phyloP scores from a whole-genome alignment of 108 stramenopile species.

The Cylindrotheca closterium region DNA sequence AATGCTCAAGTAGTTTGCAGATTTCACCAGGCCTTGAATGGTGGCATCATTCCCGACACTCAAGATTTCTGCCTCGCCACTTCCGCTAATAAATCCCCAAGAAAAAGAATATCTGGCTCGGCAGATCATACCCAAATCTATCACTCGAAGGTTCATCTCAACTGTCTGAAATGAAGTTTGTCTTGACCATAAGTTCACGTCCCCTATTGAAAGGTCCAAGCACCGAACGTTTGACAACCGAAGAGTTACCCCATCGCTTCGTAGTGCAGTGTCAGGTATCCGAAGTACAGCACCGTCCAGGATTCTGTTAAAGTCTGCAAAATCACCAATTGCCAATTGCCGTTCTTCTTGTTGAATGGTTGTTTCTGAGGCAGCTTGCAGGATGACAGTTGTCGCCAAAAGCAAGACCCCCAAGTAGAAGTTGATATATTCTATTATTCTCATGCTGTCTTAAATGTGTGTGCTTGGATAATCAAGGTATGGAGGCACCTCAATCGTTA shows the following conservation, averaged over 20 bases:
- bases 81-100: slow-evolving; percentile 18
- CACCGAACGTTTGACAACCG: slow-evolving; percentile 17
- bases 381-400: neutral
- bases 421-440: neutral
- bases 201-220: slow-evolving; percentile 7
- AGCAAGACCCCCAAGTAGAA: neutral
- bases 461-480: neutral
- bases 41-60: slow-evolving; percentile 8
- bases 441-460: neutral
- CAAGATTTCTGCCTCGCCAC: slow-evolving; percentile 11
- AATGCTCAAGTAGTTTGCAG: neutral
- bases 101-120: slow-evolving; percentile 19
- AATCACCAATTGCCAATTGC: slow-evolving; percentile 12
- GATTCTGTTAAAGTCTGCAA: slow-evolving; percentile 10
- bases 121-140: slow-evolving; percentile 26
- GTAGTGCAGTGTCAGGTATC: neutral
- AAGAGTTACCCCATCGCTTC: slow-evolving; percentile 2
- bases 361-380: no score
- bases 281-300: neutral
- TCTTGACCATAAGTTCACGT: neutral
- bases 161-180: neutral
- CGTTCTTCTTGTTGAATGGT: neutral
- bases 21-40: neutral
- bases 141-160: slow-evolving; percentile 11
- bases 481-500: neutral